Conservation (phyloP, 495 filamentous ascomycete genomes). For the Aspergillus steynii region DNA sequence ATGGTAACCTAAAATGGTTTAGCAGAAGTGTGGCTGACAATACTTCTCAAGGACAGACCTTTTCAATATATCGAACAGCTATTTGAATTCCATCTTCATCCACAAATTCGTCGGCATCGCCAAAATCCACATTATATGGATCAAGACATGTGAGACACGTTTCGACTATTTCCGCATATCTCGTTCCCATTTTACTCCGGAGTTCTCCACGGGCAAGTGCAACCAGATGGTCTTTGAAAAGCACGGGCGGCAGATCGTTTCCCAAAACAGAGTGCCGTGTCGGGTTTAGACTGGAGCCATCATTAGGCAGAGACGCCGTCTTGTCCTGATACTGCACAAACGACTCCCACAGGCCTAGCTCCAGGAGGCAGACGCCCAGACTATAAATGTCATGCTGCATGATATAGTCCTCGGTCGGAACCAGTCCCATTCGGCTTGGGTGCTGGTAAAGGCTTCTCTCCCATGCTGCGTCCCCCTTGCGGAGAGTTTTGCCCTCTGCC, state of each 20-base stretch:
- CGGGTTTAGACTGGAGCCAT: background rate
- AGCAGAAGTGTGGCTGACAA: too few species aligned
- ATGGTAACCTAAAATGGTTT: background rate
- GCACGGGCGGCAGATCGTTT: constrained; percentile 6
- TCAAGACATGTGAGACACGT: constrained; percentile 60
- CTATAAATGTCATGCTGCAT: constrained; percentile 55
- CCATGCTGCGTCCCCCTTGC: constrained; percentile 33
- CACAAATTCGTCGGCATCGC: constrained; percentile 36
- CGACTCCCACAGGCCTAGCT: constrained; percentile 43
- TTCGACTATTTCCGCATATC: constrained; percentile 51
- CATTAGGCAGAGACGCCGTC: background rate
- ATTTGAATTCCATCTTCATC: constrained; percentile 53
- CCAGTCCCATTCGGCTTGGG: constrained; percentile 35
- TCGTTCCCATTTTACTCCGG: constrained; percentile 47
- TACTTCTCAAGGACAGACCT: constrained; percentile 2
- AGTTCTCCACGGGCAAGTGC: constrained; percentile 37
- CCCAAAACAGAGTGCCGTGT: constrained; percentile 1
- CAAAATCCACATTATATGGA: constrained; percentile 44
- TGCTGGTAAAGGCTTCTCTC: constrained; percentile 44
- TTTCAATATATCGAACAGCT: constrained; percentile 54
- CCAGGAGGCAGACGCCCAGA: constrained; percentile 46
- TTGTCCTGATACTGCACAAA: constrained; percentile 28
- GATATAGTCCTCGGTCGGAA: constrained; percentile 32
- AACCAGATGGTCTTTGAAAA: constrained; percentile 43
- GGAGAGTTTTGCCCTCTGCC: constrained; percentile 13